Evolutionary conservation across 2,329 filamentous ascomycete genomes (phyloP).

Genomic region (Zalaria sp.): DNA sequence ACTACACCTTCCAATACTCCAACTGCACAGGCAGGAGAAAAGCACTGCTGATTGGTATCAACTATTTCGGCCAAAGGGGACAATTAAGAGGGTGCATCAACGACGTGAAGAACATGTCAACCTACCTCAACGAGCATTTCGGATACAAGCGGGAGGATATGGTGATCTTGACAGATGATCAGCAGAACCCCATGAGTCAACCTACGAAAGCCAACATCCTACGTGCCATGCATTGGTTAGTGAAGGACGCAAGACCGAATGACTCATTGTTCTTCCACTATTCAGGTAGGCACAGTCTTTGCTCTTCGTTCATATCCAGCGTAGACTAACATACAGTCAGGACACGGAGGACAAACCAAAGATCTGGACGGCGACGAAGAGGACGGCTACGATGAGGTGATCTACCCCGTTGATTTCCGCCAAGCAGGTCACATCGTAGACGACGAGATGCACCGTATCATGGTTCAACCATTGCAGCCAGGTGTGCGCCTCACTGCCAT

Average conservation of each 20-base stretch:
- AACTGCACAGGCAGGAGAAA: slow-evolving; percentile 80
- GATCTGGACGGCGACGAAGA: slow-evolving; percentile 69
- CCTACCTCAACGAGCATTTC: slow-evolving; percentile 76
- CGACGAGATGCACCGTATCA: slow-evolving; percentile 68
- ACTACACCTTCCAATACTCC: slow-evolving; percentile 82
- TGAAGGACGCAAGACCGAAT: slow-evolving; percentile 83
- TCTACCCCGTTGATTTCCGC: slow-evolving; percentile 71
- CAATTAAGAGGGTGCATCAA: slow-evolving; percentile 92
- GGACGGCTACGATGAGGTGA: slow-evolving; percentile 71
- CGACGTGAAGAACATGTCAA: slow-evolving; percentile 93
- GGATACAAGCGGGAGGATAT: slow-evolving; percentile 92
- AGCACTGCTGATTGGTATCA: slow-evolving; percentile 85
- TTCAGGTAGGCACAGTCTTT: slow-evolving; percentile 48
- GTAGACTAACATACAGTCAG: slow-evolving; percentile 20
- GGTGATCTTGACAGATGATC: slow-evolving; percentile 91
- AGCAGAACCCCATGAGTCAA: slow-evolving; percentile 94
- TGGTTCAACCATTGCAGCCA: slow-evolving; percentile 62
- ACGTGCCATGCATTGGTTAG: slow-evolving; percentile 93
- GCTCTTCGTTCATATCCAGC: background rate
- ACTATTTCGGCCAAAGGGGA: slow-evolving; percentile 87
- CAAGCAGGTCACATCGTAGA: slow-evolving; percentile 70
- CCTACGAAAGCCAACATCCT: slow-evolving; percentile 92
- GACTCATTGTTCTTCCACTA: slow-evolving; percentile 98
- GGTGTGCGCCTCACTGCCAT: slow-evolving; percentile 76
- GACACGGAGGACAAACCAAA: slow-evolving; percentile 69